Percentiles rank a stretch among this genome's conserved stretches.
Conservation (phyloP, 2,329 filamentous ascomycete species). For the Colletotrichum lini region DNA sequence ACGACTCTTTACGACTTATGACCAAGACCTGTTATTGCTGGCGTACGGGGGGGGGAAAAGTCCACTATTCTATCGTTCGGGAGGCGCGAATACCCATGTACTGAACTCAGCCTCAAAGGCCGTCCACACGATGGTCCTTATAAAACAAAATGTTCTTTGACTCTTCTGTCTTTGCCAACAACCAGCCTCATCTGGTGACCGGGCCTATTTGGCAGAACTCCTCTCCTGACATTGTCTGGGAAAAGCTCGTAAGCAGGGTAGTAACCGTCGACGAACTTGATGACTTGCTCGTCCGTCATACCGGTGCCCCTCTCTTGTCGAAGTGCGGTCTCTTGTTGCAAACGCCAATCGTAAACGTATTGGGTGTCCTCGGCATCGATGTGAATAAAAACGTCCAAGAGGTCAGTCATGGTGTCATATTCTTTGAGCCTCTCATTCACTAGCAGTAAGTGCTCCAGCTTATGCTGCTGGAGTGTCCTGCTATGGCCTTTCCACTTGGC, state of each 20-base stretch:
- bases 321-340: slow-evolving; percentile 83
- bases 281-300: slow-evolving; percentile 87
- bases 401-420: slow-evolving; percentile 66
- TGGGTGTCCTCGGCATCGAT: slow-evolving; percentile 78
- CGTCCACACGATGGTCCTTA: slow-evolving; percentile 41
- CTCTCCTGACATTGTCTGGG: slow-evolving; percentile 69
- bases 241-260: slow-evolving; percentile 82
- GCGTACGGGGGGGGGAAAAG: neutral
- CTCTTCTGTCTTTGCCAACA: slow-evolving; percentile 72
- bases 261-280: slow-evolving; percentile 78
- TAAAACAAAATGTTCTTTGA: slow-evolving; percentile 69
- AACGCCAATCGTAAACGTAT: slow-evolving; percentile 88
- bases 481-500: slow-evolving; percentile 66
- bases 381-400: slow-evolving; percentile 70
- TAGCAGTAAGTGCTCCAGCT: slow-evolving; percentile 64
- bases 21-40: slow-evolving; percentile 26
- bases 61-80: neutral
- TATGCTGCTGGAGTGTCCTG: slow-evolving; percentile 64
- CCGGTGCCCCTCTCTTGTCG: slow-evolving; percentile 77
- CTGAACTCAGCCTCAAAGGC: neutral
- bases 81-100: slow-evolving; percentile 1
- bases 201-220: slow-evolving; percentile 66
- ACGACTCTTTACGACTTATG: slow-evolving; percentile 41
- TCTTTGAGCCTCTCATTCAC: slow-evolving; percentile 63
- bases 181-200: slow-evolving; percentile 73